A percentile compares a stretch with the other conserved stretches of the same genome.
phyloP scores from a whole-genome alignment of 2,329 filamentous ascomycete species.

The Pestalotiopsis sp. region DNA sequence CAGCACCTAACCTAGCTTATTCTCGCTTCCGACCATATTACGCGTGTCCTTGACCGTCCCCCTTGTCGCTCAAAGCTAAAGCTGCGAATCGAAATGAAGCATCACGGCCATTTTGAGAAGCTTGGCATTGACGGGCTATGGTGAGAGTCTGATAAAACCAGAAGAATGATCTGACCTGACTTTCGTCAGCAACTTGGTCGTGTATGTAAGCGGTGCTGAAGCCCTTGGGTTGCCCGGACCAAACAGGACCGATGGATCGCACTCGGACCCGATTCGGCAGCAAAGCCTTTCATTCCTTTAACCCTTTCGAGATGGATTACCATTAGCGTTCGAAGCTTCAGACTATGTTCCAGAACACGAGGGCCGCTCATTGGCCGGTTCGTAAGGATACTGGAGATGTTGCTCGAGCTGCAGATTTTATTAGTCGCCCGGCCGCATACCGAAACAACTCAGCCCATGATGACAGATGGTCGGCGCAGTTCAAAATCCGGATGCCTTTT shows the following conservation, averaged over 20 bases:
- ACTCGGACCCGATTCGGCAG: neutral
- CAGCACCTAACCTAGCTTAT: neutral
- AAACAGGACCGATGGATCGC: neutral
- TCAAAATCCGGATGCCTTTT: neutral
- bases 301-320: neutral
- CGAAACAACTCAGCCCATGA: neutral
- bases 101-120: too few species aligned
- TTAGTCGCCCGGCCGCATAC: neutral
- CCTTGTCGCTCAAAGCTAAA: too few species aligned
- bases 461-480: neutral
- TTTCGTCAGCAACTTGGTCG: too few species aligned
- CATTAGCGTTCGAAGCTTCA: neutral
- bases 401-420: neutral
- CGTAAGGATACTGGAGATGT: neutral
- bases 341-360: neutral
- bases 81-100: too few species aligned
- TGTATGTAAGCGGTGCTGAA: too few species aligned
- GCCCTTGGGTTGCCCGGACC: too few species aligned
- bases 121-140: too few species aligned
- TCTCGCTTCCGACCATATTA: neutral
- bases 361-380: neutral
- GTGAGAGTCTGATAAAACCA: too few species aligned
- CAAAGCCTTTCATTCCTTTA: neutral
- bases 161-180: too few species aligned
- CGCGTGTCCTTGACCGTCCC: too few species aligned